Evolutionary conservation across 495 filamentous ascomycete genomes (phyloP), one percentile per base, ranked within the genome.

Genomic region (Apodospora peruviana): DNA sequence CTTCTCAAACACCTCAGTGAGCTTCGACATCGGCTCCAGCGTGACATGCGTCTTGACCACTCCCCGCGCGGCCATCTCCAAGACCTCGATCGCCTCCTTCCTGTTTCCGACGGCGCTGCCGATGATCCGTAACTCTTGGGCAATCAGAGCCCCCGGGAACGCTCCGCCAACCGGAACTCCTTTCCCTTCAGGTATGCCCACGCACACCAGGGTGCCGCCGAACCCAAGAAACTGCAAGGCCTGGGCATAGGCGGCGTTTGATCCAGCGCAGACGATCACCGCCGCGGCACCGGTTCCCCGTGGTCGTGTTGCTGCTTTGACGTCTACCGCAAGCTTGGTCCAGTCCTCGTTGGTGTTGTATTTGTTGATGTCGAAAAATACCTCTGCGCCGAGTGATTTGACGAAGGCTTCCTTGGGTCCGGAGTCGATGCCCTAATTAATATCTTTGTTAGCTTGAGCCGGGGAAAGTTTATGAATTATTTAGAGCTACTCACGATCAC

Each of bases 111-210:
- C 84, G 12, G 80, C 80, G 12, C 72, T 76, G 1, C 81, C 82
- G 0, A 80, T 72, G 60, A 89, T 80, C 21, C 64, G 75, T 22
- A 70, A 59, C 40, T 81, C 76, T 57, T 75, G 72, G 35, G 57
- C 59, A 22, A 87, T 63, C 40, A 89, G 59, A 23, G 51, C 32
- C 1, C 58, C 56, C 11, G 84, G 82, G 40, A 64, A 71, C 3
- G 81, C 78, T 11, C 69, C 76, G 20, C 65, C 73, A 54, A 89
- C 84, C 14, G 80, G 65, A 57, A 76, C 59, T 2, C 71, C 70
- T 1, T 79, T 74, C 46, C 81, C 70, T 60, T 85, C 82, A 0
- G 85, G 85, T 17, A 89, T 69, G 0, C 85, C 85, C 14, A 88
- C 80, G 53, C 83, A 86, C 4, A 88, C 73, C 7, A 65, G 47